Conservation (phyloP, 2,329 filamentous ascomycete genomes). For the Penicillium sclerotigenum region DNA sequence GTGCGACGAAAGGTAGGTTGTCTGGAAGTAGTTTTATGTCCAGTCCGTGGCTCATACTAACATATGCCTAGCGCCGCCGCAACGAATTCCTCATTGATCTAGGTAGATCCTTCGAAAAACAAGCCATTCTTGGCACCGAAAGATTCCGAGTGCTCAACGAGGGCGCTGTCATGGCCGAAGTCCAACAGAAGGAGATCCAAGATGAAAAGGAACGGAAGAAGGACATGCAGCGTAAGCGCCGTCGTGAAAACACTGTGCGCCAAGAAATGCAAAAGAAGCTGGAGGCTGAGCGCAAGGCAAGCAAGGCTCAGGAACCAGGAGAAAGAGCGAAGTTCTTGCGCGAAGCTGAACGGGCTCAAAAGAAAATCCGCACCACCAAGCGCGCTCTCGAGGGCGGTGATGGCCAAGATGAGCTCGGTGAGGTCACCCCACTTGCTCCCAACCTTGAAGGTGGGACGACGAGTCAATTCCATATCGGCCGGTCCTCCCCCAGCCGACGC, state of each 20-base stretch:
- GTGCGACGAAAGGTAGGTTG: constrained; percentile 61
- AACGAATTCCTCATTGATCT: constrained; percentile 55
- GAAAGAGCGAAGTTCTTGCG: constrained; percentile 77
- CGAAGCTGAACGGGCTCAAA: constrained; percentile 84
- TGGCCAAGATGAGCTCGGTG: constrained; percentile 66
- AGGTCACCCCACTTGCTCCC: constrained; percentile 69
- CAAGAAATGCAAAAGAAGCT: constrained; percentile 82
- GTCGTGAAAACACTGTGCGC: constrained; percentile 89
- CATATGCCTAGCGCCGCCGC: constrained; percentile 55
- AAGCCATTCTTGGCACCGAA: constrained; percentile 68
- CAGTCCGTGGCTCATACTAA: constrained; percentile 10
- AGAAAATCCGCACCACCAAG: constrained; percentile 89
- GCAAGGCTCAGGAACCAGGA: constrained; percentile 73
- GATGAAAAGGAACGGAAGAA: constrained; percentile 99
- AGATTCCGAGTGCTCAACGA: constrained; percentile 76
- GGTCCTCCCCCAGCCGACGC: constrained; percentile 52
- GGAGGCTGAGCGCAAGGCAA: constrained; percentile 72
- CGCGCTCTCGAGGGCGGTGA: constrained; percentile 82
- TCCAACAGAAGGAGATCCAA: constrained; percentile 82
- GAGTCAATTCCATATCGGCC: constrained; percentile 73
- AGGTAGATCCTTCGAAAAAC: constrained; percentile 60
- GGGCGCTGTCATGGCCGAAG: constrained; percentile 76
- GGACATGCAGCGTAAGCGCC: constrained; percentile 96
- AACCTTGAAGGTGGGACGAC: constrained; percentile 83
- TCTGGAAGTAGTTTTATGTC: not conserved